Evolutionary conservation across 306 rosid genomes (phyloP).

Genomic region (Quercus rubra): DNA sequence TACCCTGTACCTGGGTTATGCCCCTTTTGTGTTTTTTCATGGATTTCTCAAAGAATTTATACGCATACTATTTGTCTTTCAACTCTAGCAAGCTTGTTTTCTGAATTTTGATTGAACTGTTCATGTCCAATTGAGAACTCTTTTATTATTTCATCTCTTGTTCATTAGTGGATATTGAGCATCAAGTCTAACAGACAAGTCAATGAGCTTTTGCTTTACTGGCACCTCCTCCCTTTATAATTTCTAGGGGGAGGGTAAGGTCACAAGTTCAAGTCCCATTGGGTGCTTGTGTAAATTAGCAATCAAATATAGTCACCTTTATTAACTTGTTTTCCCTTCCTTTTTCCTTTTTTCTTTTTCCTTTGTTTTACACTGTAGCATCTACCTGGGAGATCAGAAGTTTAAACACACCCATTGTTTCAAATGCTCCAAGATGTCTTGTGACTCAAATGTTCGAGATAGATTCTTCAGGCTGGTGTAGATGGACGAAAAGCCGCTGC

Average conservation of each 20-base stretch:
- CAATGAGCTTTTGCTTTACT: no score
- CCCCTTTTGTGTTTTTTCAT: no score
- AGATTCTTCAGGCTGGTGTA: constrained; percentile 56
- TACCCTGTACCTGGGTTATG: no score
- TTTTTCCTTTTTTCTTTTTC: background rate
- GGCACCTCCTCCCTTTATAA: no score
- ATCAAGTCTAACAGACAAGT: background rate
- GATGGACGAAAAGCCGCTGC: constrained; percentile 68
- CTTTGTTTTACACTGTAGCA: constrained; percentile 44
- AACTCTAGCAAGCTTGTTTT: background rate
- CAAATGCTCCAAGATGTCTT: constrained; percentile 57
- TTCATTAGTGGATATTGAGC: background rate
- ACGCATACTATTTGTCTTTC: no score
- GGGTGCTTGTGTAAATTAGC: no score
- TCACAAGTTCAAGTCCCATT: no score
- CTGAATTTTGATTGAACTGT: background rate
- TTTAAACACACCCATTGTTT: constrained; percentile 70
- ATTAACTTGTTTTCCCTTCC: background rate
- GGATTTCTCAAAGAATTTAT: no score
- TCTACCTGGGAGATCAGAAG: constrained; percentile 90
- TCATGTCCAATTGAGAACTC: background rate
- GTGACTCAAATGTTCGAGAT: constrained; percentile 92
- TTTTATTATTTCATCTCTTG: background rate
- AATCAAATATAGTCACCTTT: background rate
- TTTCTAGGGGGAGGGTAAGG: no score